Evolutionary conservation across 2,329 filamentous ascomycete species (phyloP), one percentile per base, ranked within the genome.

Genomic region (Verticillium dahliae): DNA sequence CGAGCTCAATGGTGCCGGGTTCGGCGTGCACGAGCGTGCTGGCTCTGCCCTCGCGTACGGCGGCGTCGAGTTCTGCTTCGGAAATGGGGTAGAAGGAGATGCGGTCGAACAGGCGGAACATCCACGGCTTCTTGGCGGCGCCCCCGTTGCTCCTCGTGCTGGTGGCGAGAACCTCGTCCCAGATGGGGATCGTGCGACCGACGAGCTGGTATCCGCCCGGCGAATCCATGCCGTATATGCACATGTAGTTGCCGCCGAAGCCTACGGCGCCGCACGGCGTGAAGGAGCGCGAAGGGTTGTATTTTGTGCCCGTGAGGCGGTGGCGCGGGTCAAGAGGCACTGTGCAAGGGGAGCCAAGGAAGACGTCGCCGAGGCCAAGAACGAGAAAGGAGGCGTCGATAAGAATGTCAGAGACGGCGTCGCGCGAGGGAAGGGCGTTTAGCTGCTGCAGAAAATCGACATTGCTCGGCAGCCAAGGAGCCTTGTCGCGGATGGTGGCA

Each of bases 391-490:
- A 67, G 0, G 72, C 70, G 1, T 78, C 75, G 3, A 66, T 41
- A 15, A 76, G 31, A 1, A 71, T 34, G 3, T 64, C 50, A 3
- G 68, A 66, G 10, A 76, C 65, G 1, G 69, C 66, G 1, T 68
- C 63, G 9, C 56, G 59, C 37, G 59, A 50, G n/a, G 52, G 41
- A 15, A 75, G 63, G 0, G 69, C 73, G 62, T 76, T 76, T 11
- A 76, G 65, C 54, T 67, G 63, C 58, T 73, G 69, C 2, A 79
- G 64, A 61, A 88, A 89, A 1, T 81, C 76, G 50, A 87, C 76
- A 60, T 88, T 88, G 65, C 85, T 83, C 0, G 86, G 86, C 0
- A 89, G 75, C 68, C 86, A 89, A 0, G 83, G 80, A 0, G 86
- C 86, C 57, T 85, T 80, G 1, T 81, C 78, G 6, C 86, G 79